Evolutionary conservation across 495 filamentous ascomycete species (phyloP), one percentile per base, ranked within the genome.

Genomic region (Trichoderma reesei): DNA sequence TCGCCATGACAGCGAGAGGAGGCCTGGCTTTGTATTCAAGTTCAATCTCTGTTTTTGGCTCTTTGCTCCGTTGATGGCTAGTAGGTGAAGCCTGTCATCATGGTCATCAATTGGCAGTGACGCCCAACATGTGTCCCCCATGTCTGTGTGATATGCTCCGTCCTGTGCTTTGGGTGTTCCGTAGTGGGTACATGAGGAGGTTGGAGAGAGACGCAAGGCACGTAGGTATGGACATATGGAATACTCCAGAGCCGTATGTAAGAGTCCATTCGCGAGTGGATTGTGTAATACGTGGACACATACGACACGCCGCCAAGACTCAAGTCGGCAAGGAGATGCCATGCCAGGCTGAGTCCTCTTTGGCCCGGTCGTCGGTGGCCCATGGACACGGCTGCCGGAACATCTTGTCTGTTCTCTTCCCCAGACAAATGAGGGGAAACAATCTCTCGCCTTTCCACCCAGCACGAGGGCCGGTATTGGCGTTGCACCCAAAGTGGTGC

Each of bases 401-500:
- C 44, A 16, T 18, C n/a, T 18, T 48, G 5, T 48, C 44, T n/a
- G 41, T 13, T 5, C 16, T 48, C 38, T 48, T 48, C 44, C 44
- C 44, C 44, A 48, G 44, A 48, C 44, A 7, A 18, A n/a, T n/a
- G 44, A 48, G 44, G 44, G 44, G 44, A 48, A 6, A 18, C 44
- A 20, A 18, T 7, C 0, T 18, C 20, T 8, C 18, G 41, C 14
- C 41, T 26, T 39, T 48, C 44, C 16, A 48, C 16, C 44, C 14
- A 48, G 44, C n/a, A 48, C 44, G 44, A 48, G 44, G 18, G 9
- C 44, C n/a, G 44, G 44, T 20, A 18, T 18, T 48, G 44, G 44
- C 16, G 44, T 48, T 48, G 44, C 44, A 48, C n/a, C 44, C n/a
- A 48, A 20, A 48, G 44, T 48, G 44, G 44, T 48, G 44, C 44